Evolutionary conservation across 306 rosid species (phyloP), one percentile per base, ranked within the genome.

Genomic region (Sophora flavescens): DNA sequence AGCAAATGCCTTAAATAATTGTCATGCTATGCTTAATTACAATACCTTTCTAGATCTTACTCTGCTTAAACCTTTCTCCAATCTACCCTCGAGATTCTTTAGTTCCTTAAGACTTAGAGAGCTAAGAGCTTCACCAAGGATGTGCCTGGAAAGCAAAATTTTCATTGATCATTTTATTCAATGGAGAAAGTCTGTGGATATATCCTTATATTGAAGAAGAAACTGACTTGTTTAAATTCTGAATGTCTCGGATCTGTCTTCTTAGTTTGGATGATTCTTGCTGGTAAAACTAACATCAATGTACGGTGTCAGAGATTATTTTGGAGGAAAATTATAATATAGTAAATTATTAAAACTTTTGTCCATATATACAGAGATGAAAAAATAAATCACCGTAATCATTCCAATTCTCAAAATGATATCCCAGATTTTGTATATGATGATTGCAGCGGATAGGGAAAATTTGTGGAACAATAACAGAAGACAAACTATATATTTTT

Each of bases 1-100:
- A 18, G 38, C 22, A 70, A 26, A 26, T 16, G 30, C 48, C 63
- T 70, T 6, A 35, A 35, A 60, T 59, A n/a, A 28, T 18, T 30
- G 9, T 59, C 3, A 6, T 30, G 17, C 3, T 30, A 1, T 6
- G 13, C 4, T 8, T 51, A 39, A 28, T 28, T 42, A 42, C 1
- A 7, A 6, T 73, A 90, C 98, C 96, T 94, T 94, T 78, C 95
- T 92, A 45, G 96, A 86, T 86, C 98, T 88, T 60, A 94, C 87
- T 78, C 92, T 91, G 80, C 91, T 88, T 60, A 94, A 89, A 51
- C 97, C 98, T 85, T 89, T 94, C 92, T 94, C 98, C 90, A 94
- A 78, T 82, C 93, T 90, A 74, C 91, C 87, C 86, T 94, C 98
- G 2, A 94, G 87, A 80, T 86, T 91, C 84, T 90, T 94, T 13